Evolutionary conservation across 345 rosid genomes (phyloP).

Genomic region (Corymbia maculata): DNA sequence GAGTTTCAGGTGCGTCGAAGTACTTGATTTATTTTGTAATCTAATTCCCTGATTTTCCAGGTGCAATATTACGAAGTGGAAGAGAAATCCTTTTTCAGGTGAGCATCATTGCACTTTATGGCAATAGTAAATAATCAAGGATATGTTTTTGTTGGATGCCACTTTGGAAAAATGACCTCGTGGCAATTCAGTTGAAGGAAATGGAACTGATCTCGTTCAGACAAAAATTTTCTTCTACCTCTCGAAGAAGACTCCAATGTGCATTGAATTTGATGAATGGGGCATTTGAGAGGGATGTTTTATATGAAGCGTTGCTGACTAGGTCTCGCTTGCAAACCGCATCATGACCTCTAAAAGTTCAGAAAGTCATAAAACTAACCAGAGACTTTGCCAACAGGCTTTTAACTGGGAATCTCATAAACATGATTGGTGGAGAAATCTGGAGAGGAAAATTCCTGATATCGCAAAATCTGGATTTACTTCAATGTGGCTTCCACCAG

Average conservation of each 20-base stretch:
- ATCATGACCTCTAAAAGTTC: not conserved
- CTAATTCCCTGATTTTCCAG: conserved; percentile 14
- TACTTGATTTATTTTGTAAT: not conserved
- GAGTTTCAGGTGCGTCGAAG: not conserved
- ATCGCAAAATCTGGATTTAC: conserved; percentile 87
- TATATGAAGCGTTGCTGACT: not conserved
- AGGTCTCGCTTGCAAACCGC: not conserved
- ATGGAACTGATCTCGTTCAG: not conserved
- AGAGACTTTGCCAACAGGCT: conserved; percentile 35
- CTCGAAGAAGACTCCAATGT: not conserved
- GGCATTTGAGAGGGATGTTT: not conserved
- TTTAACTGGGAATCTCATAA: conserved; percentile 95
- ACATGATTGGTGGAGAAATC: conserved; percentile 81
- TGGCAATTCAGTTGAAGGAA: not conserved
- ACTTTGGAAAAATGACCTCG: not conserved
- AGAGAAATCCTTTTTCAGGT: conserved; percentile 84
- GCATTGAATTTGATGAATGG: not conserved
- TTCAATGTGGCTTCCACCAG: conserved; percentile 85
- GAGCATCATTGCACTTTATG: not conserved
- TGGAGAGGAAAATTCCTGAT: conserved; percentile 58
- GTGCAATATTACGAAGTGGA: conserved; percentile 48
- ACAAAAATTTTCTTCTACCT: not conserved
- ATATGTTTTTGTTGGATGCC: not conserved
- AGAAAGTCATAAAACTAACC: not conserved
- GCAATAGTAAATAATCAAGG: not conserved